Evolutionary conservation across 2,329 filamentous ascomycete species (phyloP).

Genomic region (Pyrenochaeta sp.): DNA sequence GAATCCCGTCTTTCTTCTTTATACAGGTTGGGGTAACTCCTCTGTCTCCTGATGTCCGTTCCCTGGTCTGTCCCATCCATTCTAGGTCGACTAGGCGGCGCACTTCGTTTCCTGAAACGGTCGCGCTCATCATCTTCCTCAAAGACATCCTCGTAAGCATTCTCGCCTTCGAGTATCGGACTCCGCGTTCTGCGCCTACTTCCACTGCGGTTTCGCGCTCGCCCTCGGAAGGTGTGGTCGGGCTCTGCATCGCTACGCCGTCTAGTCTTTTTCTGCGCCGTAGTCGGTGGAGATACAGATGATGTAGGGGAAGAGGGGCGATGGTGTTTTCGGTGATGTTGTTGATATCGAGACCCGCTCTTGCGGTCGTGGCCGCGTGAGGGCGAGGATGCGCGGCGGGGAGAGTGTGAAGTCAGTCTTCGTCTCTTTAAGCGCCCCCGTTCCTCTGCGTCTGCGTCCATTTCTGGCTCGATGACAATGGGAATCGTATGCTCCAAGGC

Average conservation of each 20-base stretch:
- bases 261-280: conserved; percentile 33
- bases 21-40: conserved; percentile 49
- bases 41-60: conserved; percentile 43
- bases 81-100: conserved; percentile 44
- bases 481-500: conserved; percentile 54
- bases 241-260: conserved; percentile 46
- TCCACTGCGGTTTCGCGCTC: conserved; percentile 37
- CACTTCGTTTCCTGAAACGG: conserved; percentile 42
- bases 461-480: conserved; percentile 53
- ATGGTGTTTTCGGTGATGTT: conserved; percentile 45
- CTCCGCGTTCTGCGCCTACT: conserved; percentile 28
- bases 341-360: conserved; percentile 39
- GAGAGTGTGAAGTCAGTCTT: conserved; percentile 39
- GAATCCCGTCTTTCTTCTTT: conserved; percentile 28
- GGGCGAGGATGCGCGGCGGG: conserved; percentile 39
- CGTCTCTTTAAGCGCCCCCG: conserved; percentile 46
- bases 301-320: conserved; percentile 35
- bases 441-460: conserved; percentile 42
- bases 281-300: conserved; percentile 31
- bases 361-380: conserved; percentile 46
- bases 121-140: conserved; percentile 37
- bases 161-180: conserved; percentile 33
- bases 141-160: conserved; percentile 18
- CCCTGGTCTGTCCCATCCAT: conserved; percentile 24
- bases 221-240: conserved; percentile 46